Evolutionary conservation across 2,329 filamentous ascomycete genomes (phyloP).

Genomic region (Bimuria novae-zelandiae): DNA sequence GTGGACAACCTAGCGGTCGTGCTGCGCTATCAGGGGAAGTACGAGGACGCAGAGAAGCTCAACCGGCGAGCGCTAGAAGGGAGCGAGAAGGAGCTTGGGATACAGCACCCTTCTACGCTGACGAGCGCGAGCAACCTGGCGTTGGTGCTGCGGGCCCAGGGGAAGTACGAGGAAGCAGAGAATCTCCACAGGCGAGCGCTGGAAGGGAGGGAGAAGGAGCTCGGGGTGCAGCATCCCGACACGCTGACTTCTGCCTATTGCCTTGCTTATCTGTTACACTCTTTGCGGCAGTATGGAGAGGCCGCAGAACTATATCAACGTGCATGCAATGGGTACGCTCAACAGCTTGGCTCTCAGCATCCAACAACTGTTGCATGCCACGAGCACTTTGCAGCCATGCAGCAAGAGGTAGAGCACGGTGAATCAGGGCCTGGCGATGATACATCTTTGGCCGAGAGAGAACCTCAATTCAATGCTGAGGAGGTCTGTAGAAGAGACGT

Average conservation of each 20-base stretch:
- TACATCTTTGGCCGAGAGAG: not conserved
- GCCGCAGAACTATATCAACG: slow-evolving; percentile 4
- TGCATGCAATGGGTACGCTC: slow-evolving; percentile 2
- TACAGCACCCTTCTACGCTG: slow-evolving; percentile 1
- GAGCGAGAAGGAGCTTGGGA: slow-evolving; percentile 2
- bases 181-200: not conserved
- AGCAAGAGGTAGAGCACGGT: slow-evolving; percentile 1
- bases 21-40: not conserved
- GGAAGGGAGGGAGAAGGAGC: not conserved
- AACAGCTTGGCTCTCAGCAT: slow-evolving; percentile 1
- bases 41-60: not conserved
- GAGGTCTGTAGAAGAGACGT: not conserved
- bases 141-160: not conserved
- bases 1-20: not conserved
- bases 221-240: slow-evolving; percentile 8
- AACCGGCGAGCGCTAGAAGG: not conserved
- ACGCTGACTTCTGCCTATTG: slow-evolving; percentile 1
- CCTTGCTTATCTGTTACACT: slow-evolving; percentile 3
- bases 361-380: slow-evolving; percentile 7
- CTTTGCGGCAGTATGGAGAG: not conserved
- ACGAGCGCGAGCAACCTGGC: not conserved
- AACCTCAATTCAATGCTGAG: too few species aligned
- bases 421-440: not conserved
- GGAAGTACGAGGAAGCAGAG: not conserved
- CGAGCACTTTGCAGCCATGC: slow-evolving; percentile 1